A percentile compares a stretch with the other conserved stretches of the same genome.
Evolutionary conservation across 2,329 filamentous ascomycete species (phyloP).

Genomic region (Talaromyces sp.): DNA sequence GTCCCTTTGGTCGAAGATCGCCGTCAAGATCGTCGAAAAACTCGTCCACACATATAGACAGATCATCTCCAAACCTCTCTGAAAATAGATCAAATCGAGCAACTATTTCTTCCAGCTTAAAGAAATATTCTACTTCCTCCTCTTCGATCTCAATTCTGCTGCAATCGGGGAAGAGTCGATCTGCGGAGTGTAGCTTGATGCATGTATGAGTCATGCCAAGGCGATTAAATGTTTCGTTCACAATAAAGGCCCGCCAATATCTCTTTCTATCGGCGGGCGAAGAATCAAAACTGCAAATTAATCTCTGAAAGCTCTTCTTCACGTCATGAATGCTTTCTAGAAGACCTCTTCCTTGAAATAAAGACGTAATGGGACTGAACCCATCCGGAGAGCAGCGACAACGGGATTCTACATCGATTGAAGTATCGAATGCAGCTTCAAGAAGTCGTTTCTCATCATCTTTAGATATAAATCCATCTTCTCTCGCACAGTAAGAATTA

Average conservation of each 20-base stretch:
- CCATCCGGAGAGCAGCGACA: not conserved
- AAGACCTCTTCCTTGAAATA: not conserved
- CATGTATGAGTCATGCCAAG: conserved; percentile 12
- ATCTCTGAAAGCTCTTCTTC: not conserved
- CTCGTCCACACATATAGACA: not conserved
- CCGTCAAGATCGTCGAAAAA: conserved; percentile 8
- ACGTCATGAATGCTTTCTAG: too few relatives aligned
- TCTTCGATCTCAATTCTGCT: conserved; percentile 2
- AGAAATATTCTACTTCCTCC: conserved; percentile 2
- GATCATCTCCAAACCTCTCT: not conserved
- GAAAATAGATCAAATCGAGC: conserved; percentile 10
- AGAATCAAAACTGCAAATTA: not conserved
- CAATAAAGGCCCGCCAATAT: conserved; percentile 7
- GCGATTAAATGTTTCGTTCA: not conserved
- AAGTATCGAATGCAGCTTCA: not conserved
- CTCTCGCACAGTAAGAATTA: too few relatives aligned
- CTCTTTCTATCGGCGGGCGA: not conserved
- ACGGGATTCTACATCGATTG: not conserved
- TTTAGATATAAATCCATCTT: not conserved
- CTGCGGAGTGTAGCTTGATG: not conserved
- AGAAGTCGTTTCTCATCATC: not conserved
- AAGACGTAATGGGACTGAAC: not conserved
- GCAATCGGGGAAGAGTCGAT: not conserved
- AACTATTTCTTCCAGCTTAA: not conserved
- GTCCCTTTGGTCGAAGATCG: not conserved